Conservation (phyloP, 1,284 basidiomycete species). For the Hemileia vastatrix region DNA sequence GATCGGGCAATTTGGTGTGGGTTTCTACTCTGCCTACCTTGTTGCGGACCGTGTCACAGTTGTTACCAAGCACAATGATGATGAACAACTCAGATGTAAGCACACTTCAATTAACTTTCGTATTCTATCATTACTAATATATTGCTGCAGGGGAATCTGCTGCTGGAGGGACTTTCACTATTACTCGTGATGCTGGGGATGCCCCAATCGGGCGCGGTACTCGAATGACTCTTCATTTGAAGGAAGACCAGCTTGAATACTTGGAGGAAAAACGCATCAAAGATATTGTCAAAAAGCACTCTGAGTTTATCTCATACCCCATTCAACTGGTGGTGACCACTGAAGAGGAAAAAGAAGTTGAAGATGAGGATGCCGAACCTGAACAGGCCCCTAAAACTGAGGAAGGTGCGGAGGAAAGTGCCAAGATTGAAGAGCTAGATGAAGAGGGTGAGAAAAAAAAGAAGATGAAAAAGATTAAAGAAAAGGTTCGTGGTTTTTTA, state of each 20-base stretch:
- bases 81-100: conserved; percentile 95
- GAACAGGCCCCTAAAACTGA: conserved; percentile 60
- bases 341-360: conserved; percentile 68
- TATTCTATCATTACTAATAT: not conserved
- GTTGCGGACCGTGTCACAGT: conserved; percentile 97
- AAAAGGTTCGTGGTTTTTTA: conserved; percentile 37
- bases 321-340: conserved; percentile 98
- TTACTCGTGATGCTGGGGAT: conserved; percentile 85
- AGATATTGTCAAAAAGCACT: conserved; percentile 99
- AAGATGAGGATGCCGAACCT: conserved; percentile 38
- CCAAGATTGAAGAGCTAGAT: conserved; percentile 68
- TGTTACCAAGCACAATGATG: conserved; percentile 99
- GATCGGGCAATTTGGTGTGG: conserved; percentile 81
- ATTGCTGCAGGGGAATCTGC: conserved; percentile 64
- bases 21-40: conserved; percentile 99
- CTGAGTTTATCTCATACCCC: conserved; percentile 99
- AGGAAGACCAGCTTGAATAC: conserved; percentile 98
- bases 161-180: conserved; percentile 98
- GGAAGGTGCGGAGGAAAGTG: conserved; percentile 60
- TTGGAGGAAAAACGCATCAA: conserved; percentile 99
- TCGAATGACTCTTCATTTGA: conserved; percentile 87
- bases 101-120: too few species aligned
- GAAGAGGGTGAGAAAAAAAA: conserved; percentile 77
- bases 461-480: conserved; percentile 97
- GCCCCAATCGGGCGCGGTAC: conserved; percentile 87